Conservation (phyloP, 495 filamentous ascomycete genomes). For the Daldinia childiae region DNA sequence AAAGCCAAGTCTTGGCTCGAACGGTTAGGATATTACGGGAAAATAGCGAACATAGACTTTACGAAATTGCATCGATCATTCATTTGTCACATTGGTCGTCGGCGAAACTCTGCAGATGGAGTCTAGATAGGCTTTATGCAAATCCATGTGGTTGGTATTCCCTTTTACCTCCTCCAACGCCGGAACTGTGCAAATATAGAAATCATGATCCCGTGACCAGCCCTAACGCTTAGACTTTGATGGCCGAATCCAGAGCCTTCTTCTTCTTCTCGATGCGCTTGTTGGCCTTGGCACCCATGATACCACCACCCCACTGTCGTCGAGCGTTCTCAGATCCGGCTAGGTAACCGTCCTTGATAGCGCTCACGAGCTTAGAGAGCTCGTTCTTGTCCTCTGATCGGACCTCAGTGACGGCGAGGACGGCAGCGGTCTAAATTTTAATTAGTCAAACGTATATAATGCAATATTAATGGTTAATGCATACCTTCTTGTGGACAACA, state of each 20-base stretch:
- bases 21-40: slow-evolving; percentile 8
- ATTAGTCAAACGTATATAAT: slow-evolving; percentile 38
- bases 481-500: slow-evolving; percentile 98
- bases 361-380: slow-evolving; percentile 92
- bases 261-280: slow-evolving; percentile 94
- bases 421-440: slow-evolving; percentile 82
- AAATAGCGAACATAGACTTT: background rate
- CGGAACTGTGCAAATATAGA: slow-evolving; percentile 46
- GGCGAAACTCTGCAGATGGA: slow-evolving; percentile 41
- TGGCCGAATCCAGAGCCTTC: slow-evolving; percentile 89
- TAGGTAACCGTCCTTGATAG: slow-evolving; percentile 97
- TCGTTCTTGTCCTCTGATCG: slow-evolving; percentile 97
- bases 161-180: slow-evolving; percentile 50
- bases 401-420: slow-evolving; percentile 94
- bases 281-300: slow-evolving; percentile 98
- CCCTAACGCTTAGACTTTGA: slow-evolving; percentile 82
- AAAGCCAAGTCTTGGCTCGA: slow-evolving; percentile 22
- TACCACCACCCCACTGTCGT: slow-evolving; percentile 99
- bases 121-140: slow-evolving; percentile 36
- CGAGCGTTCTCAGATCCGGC: slow-evolving; percentile 94
- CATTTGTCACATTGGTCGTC: slow-evolving; percentile 45
- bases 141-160: slow-evolving; percentile 51
- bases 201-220: slow-evolving; percentile 41
- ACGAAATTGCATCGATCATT: slow-evolving; percentile 18
- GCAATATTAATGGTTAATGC: background rate